Base-by-base conservation (phyloP, 2,329 filamentous ascomycete genomes). In the Lizonia empirigonia region DNA sequence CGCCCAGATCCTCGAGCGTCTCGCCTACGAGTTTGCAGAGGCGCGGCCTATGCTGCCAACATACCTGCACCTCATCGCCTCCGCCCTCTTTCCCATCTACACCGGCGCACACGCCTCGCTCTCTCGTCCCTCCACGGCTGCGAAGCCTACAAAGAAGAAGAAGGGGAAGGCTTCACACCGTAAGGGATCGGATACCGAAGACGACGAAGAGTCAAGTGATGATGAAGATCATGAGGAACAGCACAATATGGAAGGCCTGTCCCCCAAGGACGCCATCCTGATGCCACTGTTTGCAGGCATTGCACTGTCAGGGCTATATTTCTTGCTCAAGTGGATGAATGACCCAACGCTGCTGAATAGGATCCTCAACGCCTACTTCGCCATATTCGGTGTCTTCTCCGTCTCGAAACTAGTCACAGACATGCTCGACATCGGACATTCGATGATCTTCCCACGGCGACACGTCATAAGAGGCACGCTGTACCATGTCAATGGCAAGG, bases 241-340 rank as follows among this genome's bases (percentile, higher is more conserved):
- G 13, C 82, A 85, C 54, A 79, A 79, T 59, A 84, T 88, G 77
- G 85, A 88, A 63, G 87, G 87, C 0, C 74, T 95, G 44, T 81
- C 85, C 7, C 85, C 89, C 1, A 86, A 83, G 0, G 93, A 97
- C 72, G 93, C 91, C 38, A 83, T 97, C 60, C 73, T 95, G 63
- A 89, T 97, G 57, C 94, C 93, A 1, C 62, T 97, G 24, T 78
- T 91, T 46, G 92, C 91, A 5, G 90, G 86, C 2, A 66, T 79
- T 8, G 85, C 87, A 1, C 82, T 97, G 7, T 81, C 85, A 33
- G 85, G 85, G 5, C 79, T 97, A 10, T 97, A 97, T 77, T 87
- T 92, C 63, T 79, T 96, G 53, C 91, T 97, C 68, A 91, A 95
- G 71, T 94, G 88, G 82, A 83, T 97, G 47, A 80, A 93, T 59